phyloP scores from a whole-genome alignment of 805 yeast species.

The Saccharomycopsis guyanensis region DNA sequence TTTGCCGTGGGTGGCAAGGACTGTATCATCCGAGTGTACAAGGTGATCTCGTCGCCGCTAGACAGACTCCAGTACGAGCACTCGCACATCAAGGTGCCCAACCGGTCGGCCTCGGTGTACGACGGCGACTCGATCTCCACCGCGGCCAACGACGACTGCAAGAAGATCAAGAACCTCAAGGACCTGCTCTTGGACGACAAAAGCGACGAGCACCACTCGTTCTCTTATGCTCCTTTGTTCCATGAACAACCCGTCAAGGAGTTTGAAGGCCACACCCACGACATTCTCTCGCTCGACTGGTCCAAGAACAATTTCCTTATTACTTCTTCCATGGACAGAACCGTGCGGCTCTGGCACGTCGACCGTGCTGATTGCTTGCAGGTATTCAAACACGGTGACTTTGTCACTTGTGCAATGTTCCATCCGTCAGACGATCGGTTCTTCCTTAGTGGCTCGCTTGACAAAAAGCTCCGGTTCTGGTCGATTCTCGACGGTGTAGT shows the following conservation, averaged over 20 bases:
- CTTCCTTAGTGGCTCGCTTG: constrained; percentile 75
- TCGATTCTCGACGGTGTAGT: constrained; percentile 65
- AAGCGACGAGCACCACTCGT: constrained; percentile 12
- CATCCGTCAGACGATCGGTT: constrained; percentile 86
- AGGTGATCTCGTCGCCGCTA: constrained; percentile 65
- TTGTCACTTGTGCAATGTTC: constrained; percentile 72
- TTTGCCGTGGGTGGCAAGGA: constrained; percentile 83
- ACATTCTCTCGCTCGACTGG: constrained; percentile 78
- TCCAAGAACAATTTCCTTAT: constrained; percentile 75
- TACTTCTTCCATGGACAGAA: constrained; percentile 77
- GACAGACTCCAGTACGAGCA: constrained; percentile 47
- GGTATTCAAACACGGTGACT: constrained; percentile 66
- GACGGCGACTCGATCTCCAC: background rate
- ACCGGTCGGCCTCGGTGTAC: constrained; percentile 4
- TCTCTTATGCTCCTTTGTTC: constrained; percentile 67
- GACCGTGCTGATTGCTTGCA: constrained; percentile 57
- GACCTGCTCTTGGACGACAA: background rate
- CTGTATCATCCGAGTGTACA: constrained; percentile 63
- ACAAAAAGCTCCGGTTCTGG: constrained; percentile 73
- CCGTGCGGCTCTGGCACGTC: constrained; percentile 80
- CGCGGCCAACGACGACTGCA: constrained; percentile 11
- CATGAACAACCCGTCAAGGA: constrained; percentile 54
- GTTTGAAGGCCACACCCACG: constrained; percentile 60
- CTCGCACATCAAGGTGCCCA: background rate
- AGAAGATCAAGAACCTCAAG: constrained; percentile 17